Base-by-base conservation (phyloP, 2,329 filamentous ascomycete species). In the Cadophora gregata region DNA sequence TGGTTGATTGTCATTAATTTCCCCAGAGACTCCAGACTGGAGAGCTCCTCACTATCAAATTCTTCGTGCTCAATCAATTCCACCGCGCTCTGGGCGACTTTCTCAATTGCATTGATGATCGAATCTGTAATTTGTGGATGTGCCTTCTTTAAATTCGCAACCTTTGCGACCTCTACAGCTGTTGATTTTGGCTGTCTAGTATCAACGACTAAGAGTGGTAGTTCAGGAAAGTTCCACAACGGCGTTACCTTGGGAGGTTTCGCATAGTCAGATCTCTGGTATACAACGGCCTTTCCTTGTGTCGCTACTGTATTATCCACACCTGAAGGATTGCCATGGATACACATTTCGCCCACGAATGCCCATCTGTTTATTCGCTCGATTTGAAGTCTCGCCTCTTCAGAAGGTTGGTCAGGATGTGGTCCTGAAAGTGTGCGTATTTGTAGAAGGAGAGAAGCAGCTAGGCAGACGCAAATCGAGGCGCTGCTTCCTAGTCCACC, bases 341-440 rank as follows among this genome's bases (percentile, higher is more conserved):
- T 97, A 80, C 93, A 96, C 88, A 98, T 91, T 79, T 99, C 96
- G 27, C 91, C 91, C 0, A 99, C 96, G 79, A 97, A 98, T 0
- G 96, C 94, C 96, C 96, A 99, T 69, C 92, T 87, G 79, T 99
- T 99, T 80, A 99, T 97, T 70, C 95, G 89, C 81, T 98, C 94
- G 33, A 98, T 86, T 77, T 99, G 95, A 51, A 93, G 80, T 67
- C 92, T 89, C n/a, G 93, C 93, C 80, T 99, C 96, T 63, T 93
- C 89, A 0, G 88, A 81, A 4, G 93, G 93, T 78, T 98, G 95
- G 74, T 98, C 95, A 0, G 92, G 92, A 77, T 98, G 95, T 1
- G 96, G 96, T 0, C 93, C 93, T 1, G 93, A 91, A 6, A 99
- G 84, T 2, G 94, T 93, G 61, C 94, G 90, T 70, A 96, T 90